Base-by-base conservation (phyloP, 257 asterid species). In the Solanum lignicaule region DNA sequence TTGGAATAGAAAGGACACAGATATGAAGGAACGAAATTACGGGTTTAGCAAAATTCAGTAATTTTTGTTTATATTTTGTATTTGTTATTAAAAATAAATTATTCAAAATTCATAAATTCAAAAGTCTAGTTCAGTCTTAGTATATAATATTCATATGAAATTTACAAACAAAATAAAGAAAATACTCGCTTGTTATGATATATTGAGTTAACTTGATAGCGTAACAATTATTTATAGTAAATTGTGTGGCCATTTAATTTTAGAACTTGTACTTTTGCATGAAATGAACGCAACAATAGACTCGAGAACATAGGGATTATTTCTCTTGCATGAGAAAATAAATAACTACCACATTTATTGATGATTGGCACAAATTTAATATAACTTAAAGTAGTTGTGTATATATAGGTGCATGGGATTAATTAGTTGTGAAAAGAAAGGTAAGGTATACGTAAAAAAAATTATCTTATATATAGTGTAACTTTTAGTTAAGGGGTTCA, bases 21-120 rank as follows among this genome's bases (percentile, higher is more conserved):
- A 66, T 27, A 27, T 5, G 14, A 14, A 27, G 20, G 9, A 6
- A 12, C 4, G 4, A 5, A 66, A n/a, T 4, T n/a, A 9, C 1
- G 0, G 10, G 8, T 10, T 65, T 1, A 6, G 0, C 1, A n/a
- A n/a, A 65, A 65, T 65, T 10, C 1, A 10, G 0, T 65, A 11
- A 0, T 29, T 68, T 68, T 68, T 0, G 0, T 25, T 65, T 25
- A 65, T 65, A 25, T 25, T n/a, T 1, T n/a, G 7, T 29, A 14
- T 29, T 27, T 68, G 1, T 68, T 8, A 14, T 15, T 68, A 68
- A 68, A 29, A 29, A 3, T 29, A n/a, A 65, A 11, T 11, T 65
- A 5, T 12, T 25, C 9, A 10, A n/a, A 23, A 62, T 11, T n/a
- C 3, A 62, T 60, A 21, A 60, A 21, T 4, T 60, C 2, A 62